phyloP scores from a whole-genome alignment of 768 basidiomycete genomes.

The Favolaschia claudopus region DNA sequence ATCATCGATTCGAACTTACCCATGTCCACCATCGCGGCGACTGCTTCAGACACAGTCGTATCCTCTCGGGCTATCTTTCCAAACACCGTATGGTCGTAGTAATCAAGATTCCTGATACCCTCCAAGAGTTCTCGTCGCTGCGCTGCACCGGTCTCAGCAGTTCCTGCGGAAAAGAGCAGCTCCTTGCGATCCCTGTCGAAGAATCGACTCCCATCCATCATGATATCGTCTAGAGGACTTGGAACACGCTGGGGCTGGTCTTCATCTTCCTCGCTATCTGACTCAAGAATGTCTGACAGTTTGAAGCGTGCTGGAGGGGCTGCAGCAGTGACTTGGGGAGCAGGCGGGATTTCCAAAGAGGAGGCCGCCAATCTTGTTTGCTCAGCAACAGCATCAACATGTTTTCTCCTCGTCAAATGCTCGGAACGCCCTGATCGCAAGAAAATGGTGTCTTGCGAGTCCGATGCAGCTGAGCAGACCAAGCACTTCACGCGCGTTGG shows the following conservation, averaged over 20 bases:
- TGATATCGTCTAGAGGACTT: not conserved
- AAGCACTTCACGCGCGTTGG: not conserved
- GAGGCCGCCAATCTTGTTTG: not conserved
- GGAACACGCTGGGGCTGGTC: not conserved
- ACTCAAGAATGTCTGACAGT: not conserved
- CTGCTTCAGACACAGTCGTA: not conserved
- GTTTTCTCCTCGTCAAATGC: not conserved
- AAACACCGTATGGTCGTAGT: not conserved
- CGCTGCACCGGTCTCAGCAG: not conserved
- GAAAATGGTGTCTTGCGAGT: not conserved
- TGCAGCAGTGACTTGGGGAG: not conserved
- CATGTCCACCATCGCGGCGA: no score
- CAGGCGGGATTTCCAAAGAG: not conserved
- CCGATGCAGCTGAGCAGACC: not conserved
- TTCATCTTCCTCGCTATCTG: not conserved
- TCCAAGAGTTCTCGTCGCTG: not conserved
- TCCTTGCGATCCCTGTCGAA: not conserved
- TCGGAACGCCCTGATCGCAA: not conserved
- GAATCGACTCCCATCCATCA: slow-evolving; percentile 5
- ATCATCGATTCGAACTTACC: no score
- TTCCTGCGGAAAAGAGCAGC: slow-evolving; percentile 7
- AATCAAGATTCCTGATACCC: not conserved
- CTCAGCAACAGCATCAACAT: not conserved
- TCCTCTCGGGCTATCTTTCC: not conserved
- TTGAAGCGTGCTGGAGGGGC: not conserved